Percentiles rank a stretch among this genome's conserved stretches.
phyloP scores from a whole-genome alignment of 768 basidiomycete species.

The Amanita jacksonii region DNA sequence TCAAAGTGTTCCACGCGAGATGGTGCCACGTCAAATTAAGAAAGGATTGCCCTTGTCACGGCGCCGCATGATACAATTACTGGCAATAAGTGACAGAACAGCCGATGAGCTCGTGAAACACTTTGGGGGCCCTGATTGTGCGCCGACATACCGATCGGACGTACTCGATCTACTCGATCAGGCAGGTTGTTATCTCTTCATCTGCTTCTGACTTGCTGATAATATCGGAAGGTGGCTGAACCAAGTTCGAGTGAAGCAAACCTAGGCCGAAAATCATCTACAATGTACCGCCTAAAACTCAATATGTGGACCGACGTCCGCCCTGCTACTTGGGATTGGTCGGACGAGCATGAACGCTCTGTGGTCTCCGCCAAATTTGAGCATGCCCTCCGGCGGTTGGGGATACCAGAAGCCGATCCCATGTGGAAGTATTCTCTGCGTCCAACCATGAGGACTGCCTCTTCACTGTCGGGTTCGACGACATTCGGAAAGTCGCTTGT shows the following conservation, averaged over 20 bases:
- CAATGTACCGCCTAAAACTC: conserved; percentile 45
- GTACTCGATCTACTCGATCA: conserved; percentile 40
- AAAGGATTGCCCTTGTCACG: conserved; percentile 18
- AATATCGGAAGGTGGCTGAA: conserved; percentile 40
- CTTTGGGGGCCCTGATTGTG: conserved; percentile 34
- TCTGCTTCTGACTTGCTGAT: not conserved
- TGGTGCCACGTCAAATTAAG: conserved; percentile 13
- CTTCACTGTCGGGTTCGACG: not conserved
- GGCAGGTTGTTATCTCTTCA: conserved; percentile 20
- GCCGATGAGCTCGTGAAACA: conserved; percentile 38
- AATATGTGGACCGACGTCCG: conserved; percentile 60
- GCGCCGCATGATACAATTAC: conserved; percentile 41
- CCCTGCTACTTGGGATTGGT: conserved; percentile 50
- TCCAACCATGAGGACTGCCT: not conserved
- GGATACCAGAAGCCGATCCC: conserved; percentile 50
- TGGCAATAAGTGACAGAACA: conserved; percentile 40
- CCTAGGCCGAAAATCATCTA: conserved; percentile 25
- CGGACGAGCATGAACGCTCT: conserved; percentile 37
- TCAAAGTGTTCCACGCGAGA: not conserved
- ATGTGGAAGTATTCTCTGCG: conserved; percentile 31
- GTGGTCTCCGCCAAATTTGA: conserved; percentile 46
- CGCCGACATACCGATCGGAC: conserved; percentile 26
- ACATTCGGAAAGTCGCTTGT: too few relatives aligned
- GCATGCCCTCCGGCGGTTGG: conserved; percentile 34
- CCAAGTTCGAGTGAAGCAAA: conserved; percentile 23